Base-by-base conservation (phyloP, 345 rosid species). In the Rhizophora mangle region DNA sequence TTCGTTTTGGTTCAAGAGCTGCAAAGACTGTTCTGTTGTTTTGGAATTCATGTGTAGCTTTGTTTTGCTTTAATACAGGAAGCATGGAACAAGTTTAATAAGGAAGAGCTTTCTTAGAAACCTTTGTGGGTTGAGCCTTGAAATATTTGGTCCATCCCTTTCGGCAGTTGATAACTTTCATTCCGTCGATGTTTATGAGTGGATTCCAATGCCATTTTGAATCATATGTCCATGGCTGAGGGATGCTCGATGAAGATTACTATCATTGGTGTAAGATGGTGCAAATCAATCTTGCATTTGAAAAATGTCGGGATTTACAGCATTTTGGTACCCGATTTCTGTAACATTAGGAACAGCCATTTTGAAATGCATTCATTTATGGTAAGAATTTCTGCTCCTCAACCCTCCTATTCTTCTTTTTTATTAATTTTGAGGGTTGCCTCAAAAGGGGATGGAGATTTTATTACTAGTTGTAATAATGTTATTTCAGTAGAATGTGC, bases 21-120 rank as follows among this genome's bases (percentile, higher is more conserved):
- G 29, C 29, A n/a, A 22, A 22, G 15, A 22, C 22, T 9, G 7
- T 24, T 10, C 30, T 24, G 19, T 6, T 24, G 60, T 56, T 56
- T 56, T 56, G 29, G 26, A 56, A 56, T 37, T 47, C 32, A 15
- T 73, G 15, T 55, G 68, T 19, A 27, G 7, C 21, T 37, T 70
- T 64, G 16, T 63, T 69, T 37, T 73, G 37, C 32, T 63, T 60
- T 9, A 27, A 54, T 72, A 69, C 86, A 86, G 89, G 93, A 80
- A 79, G 85, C 93, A 37, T 88, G 85, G 84, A 82, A 77, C 72
- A 88, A 88, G 82, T 84, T 86, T 73, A 75, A 64, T 22, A 70
- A 72, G 64, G 89, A 88, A 60, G 93, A 88, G 53, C 93, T 84
- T 66, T 77, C 76, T 39, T 80, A 53, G 73, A 61, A 47, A 27